Base-by-base conservation (phyloP, 495 filamentous ascomycete genomes). In the Podospora conica region DNA sequence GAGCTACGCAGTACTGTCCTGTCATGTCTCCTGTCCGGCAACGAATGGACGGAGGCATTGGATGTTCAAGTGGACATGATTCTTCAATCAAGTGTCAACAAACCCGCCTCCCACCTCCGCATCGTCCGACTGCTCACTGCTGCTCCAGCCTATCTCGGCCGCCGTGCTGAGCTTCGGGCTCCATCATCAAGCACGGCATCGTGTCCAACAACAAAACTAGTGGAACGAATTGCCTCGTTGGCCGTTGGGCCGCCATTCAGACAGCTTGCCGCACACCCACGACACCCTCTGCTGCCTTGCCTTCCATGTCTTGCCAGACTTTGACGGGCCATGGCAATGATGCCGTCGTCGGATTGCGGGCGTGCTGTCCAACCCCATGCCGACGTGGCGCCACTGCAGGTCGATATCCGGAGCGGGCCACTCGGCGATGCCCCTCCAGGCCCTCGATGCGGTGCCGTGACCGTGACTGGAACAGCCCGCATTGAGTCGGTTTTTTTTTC, bases 381-480 rank as follows among this genome's bases (percentile, higher is more conserved):
- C 80, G 78, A 83, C 82, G 82, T 85, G 82, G 82, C 80, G 77
- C 80, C 76, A 81, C 73, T 81, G 66, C 74, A 72, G 15, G 40
- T 48, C 40, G 40, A n/a, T 48, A n/a, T 60, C 69, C 67, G 31
- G 40, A 57, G 64, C 73, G 73, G 67, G 66, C 79, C 78, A 79
- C 40, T 48, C 40, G 40, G 40, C 40, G 18, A 77, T 79, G 71
- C 71, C 56, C 11, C 33, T 55, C 15, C 28, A 48, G 40, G 22
- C 60, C 53, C 61, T 55, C 61, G 61, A 54, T 55, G 11, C 53
- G 53, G 61, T 55, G 40, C 40, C 40, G 23, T 57, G 55, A 10
- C 11, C 25, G 55, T 24, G 55, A 57, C 55, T 57, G 55, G 58
- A 15, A 55, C 72, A 71, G 73, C 74, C 68, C 75, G 74, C 73